Conservation (phyloP, 2,329 filamentous ascomycete species). For the Xylariaceae sp. region DNA sequence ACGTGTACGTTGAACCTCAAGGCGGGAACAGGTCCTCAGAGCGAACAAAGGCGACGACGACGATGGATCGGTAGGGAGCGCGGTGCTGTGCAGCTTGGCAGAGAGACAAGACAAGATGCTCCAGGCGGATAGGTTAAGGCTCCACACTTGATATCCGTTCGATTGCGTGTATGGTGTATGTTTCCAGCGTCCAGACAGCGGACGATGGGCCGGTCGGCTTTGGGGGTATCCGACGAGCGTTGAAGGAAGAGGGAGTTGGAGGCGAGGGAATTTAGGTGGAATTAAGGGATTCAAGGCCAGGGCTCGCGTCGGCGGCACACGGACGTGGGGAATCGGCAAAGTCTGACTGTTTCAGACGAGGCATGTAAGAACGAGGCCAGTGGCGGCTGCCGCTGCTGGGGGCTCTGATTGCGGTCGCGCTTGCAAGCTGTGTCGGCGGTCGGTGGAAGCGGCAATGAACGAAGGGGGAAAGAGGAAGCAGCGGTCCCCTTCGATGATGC, state of each 20-base stretch:
- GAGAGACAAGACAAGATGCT: neutral
- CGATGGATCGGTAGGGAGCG: neutral
- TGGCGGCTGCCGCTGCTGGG: neutral
- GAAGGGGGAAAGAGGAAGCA: neutral
- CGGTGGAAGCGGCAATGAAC: neutral
- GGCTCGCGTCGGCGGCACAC: slow-evolving; percentile 11
- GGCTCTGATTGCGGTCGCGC: neutral
- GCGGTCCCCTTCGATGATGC: neutral
- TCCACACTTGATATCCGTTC: too few species aligned
- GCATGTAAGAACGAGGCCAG: slow-evolving; percentile 11
- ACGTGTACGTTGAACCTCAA: slow-evolving; percentile 10
- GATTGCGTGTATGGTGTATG: neutral
- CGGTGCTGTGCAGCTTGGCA: neutral
- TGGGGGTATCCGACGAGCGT: neutral
- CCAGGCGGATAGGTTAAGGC: neutral
- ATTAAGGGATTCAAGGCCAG: slow-evolving; percentile 6
- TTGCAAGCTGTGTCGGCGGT: neutral
- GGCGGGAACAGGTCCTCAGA: neutral
- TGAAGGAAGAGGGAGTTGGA: neutral
- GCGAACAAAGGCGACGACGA: neutral
- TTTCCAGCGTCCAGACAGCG: neutral
- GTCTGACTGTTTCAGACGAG: slow-evolving; percentile 16
- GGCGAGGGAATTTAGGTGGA: slow-evolving; percentile 7
- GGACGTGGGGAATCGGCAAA: slow-evolving; percentile 8
- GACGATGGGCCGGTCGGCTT: neutral